These are phyloP conservation scores for Oryza glumipatula DNA, from an alignment of 176 grass and related monocot species.

Conservation along the genomic window DNA sequence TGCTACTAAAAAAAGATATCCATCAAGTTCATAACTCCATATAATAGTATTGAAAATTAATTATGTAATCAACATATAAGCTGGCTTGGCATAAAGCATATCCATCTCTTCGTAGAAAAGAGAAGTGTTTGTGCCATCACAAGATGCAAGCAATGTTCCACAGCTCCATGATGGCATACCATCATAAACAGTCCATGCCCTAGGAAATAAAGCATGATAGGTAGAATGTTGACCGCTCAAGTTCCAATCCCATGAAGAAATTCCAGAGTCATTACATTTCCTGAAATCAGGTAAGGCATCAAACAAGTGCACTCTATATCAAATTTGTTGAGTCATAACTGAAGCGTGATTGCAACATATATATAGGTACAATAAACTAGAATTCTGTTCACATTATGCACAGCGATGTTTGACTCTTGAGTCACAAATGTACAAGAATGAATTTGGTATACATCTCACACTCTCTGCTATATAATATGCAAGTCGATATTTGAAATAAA, in stretches of 20 bases:
- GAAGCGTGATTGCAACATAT: slow-evolving; percentile 21
- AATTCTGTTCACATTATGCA: slow-evolving; percentile 8
- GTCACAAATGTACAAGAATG: background rate
- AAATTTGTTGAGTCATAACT: background rate
- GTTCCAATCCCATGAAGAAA: slow-evolving; percentile 99
- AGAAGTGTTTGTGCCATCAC: background rate
- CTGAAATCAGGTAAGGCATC: slow-evolving; percentile 50
- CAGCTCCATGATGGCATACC: slow-evolving; percentile 53
- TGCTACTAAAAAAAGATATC: background rate
- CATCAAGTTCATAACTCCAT: background rate
- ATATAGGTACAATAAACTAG: slow-evolving; percentile 18
- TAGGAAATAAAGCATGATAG: slow-evolving; percentile 95
- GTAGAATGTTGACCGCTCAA: slow-evolving; percentile 94
- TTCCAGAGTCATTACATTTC: slow-evolving; percentile 75
- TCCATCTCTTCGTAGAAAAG: background rate
- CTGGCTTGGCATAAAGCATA: background rate
- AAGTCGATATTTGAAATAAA: background rate
- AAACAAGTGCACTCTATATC: slow-evolving; percentile 8
- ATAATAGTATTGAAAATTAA: background rate
- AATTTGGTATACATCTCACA: background rate
- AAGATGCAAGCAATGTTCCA: slow-evolving; percentile 17
- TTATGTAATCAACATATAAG: slow-evolving; percentile 2
- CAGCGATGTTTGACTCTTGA: background rate
- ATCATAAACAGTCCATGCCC: slow-evolving; percentile 99
- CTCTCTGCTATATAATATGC: background rate